Base-by-base conservation (phyloP, 2,329 filamentous ascomycete species). In the Periglandula ipomoeae region DNA sequence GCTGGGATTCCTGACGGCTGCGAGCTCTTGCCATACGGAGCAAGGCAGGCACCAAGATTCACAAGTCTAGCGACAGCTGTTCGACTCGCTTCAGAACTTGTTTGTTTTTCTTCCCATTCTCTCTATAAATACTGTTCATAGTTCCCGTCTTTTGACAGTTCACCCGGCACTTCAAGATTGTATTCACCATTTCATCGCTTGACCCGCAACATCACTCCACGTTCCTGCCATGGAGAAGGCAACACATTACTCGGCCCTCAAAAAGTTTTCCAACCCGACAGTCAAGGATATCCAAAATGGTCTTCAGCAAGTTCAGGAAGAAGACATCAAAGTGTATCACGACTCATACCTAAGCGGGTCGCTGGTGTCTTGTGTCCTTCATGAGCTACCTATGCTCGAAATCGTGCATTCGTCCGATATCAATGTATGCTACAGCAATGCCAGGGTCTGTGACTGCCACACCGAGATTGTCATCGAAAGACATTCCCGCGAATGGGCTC, bases 351-450 rank as follows among this genome's bases (percentile, higher is more conserved):
- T 19, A 10, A 44, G 34, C 4, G 35, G 35, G 37, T 39, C 13
- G 5, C n/a, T 19, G 13, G 11, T 24, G 13, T 26, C 20, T 8
- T 42, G 1, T 32, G 19, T 20, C 35, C 37, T 26, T 11, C 34
- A 49, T 20, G 37, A 24, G 19, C 41, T 35, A 19, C 43, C 47
- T 15, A 30, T 22, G 2, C 22, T 50, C 7, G 38, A 50, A 13
- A 26, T 50, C n/a, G 27, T 46, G 15, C 37, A 41, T 43, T 46
- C 38, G 4, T 37, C 48, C 17, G 44, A 50, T 17, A 38, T 50
- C 22, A 24, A 32, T 22, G 42, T 49, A 5, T 26, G 24, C 13
- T 22, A 38, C 40, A 35, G 35, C 24, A 49, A 24, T 8, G 19
- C 27, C 26, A 19, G 30, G 15, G 15, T 41, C 26, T 45, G 48